Evolutionary conservation across 257 asterid species (phyloP).

Genomic region (Striga asiatica): DNA sequence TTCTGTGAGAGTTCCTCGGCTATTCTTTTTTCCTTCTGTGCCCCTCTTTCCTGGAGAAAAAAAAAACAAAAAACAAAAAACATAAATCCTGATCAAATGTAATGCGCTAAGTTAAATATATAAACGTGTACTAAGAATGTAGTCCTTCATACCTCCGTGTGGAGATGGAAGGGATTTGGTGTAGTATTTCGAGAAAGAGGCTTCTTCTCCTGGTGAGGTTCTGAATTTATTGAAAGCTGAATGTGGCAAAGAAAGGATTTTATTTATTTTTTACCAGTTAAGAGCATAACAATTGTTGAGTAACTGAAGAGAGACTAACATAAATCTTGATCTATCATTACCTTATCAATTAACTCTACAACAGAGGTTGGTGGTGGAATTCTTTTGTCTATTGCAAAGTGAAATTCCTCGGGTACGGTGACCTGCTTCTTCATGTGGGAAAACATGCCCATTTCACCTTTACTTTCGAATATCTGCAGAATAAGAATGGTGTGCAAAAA

Average conservation of each 20-base stretch:
- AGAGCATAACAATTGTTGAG: neutral
- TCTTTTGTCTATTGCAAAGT: constrained; percentile 76
- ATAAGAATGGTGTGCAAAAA: neutral
- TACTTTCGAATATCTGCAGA: constrained; percentile 77
- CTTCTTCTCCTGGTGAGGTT: constrained; percentile 51
- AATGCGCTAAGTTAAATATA: neutral
- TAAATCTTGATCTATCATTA: neutral
- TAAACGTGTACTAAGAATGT: neutral
- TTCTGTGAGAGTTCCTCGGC: constrained; percentile 53
- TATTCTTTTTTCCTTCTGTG: constrained; percentile 60
- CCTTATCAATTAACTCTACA: constrained; percentile 74
- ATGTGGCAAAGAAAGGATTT: neutral
- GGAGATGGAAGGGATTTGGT: constrained; percentile 83
- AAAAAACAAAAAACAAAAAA: too few relatives aligned
- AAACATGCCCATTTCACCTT: constrained; percentile 80
- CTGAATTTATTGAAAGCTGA: constrained; percentile 78
- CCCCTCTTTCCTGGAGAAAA: constrained; percentile 73
- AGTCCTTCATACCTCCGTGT: constrained; percentile 50
- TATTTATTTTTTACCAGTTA: neutral
- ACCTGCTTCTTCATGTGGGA: constrained; percentile 68
- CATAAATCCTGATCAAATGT: too few relatives aligned
- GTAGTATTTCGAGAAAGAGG: constrained; percentile 49
- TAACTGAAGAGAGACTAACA: neutral
- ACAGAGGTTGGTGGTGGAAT: constrained; percentile 66
- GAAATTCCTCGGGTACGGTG: constrained; percentile 77